phyloP scores from a whole-genome alignment of 176 grass and related monocot genomes.

The Tillandsia leiboldiana region DNA sequence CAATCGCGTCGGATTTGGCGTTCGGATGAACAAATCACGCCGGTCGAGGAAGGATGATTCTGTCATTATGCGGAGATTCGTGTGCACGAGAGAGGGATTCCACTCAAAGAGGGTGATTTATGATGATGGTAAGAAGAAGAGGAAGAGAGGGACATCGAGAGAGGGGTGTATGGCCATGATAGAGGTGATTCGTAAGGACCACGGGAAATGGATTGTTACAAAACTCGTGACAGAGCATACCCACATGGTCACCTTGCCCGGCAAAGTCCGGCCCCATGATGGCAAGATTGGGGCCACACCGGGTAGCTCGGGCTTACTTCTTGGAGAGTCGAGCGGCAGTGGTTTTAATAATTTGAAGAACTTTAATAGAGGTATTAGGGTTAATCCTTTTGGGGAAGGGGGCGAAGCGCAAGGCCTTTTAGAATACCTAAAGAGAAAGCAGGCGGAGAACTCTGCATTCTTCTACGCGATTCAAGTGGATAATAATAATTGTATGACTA shows the following conservation, averaged over 20 bases:
- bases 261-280: neutral
- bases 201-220: slow-evolving; percentile 41
- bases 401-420: slow-evolving; percentile 34
- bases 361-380: slow-evolving; percentile 29
- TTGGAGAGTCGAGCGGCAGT: slow-evolving; percentile 1
- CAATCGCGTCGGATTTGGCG: slow-evolving; percentile 25
- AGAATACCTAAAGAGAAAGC: slow-evolving; percentile 44
- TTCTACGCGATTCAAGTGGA: slow-evolving; percentile 53
- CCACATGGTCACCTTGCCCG: slow-evolving; percentile 27
- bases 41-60: slow-evolving; percentile 50
- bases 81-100: slow-evolving; percentile 51
- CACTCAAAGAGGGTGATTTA: slow-evolving; percentile 33
- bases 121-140: slow-evolving; percentile 41
- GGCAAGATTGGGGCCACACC: neutral
- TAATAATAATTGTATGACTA: slow-evolving; percentile 42
- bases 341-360: slow-evolving; percentile 15
- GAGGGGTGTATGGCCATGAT: slow-evolving; percentile 66
- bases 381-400: slow-evolving; percentile 34
- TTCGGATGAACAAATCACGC: slow-evolving; percentile 56
- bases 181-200: slow-evolving; percentile 46
- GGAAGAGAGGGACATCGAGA: slow-evolving; percentile 37
- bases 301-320: neutral
- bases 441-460: slow-evolving; percentile 37
- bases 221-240: slow-evolving; percentile 44
- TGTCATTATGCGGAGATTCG: slow-evolving; percentile 56